phyloP scores from a whole-genome alignment of 176 grass and related monocot genomes.

The Aegilops umbellulata region DNA sequence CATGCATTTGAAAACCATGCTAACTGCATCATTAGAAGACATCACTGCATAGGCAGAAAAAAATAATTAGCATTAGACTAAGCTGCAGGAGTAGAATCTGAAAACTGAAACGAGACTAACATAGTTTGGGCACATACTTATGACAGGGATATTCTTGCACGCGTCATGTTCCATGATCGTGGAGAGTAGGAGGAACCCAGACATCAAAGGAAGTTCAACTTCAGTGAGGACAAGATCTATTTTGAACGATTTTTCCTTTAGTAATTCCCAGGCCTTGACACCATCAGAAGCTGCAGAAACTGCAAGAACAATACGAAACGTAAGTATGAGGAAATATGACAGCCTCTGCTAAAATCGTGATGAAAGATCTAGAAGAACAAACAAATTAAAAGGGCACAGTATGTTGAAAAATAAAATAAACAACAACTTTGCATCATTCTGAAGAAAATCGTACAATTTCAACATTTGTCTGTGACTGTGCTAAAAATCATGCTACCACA shows the following conservation, averaged over 20 bases:
- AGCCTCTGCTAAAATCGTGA: not conserved
- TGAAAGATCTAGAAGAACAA: not conserved
- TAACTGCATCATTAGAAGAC: slow-evolving; percentile 94
- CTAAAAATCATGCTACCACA: not conserved
- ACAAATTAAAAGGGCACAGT: not conserved
- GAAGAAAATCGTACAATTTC: not conserved
- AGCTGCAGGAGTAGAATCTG: not conserved
- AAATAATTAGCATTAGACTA: not conserved
- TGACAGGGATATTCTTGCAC: slow-evolving; percentile 95
- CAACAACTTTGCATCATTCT: not conserved
- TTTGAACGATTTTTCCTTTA: slow-evolving; percentile 85
- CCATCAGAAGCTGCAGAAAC: slow-evolving; percentile 73
- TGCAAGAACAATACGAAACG: slow-evolving; percentile 21
- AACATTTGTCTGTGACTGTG: not conserved
- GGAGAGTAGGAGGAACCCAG: slow-evolving; percentile 84
- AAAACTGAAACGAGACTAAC: not conserved
- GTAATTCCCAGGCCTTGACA: slow-evolving; percentile 78
- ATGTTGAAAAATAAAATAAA: not conserved
- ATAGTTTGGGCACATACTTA: slow-evolving; percentile 62
- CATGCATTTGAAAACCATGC: slow-evolving; percentile 99
- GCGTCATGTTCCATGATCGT: slow-evolving; percentile 92
- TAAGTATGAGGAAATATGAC: not conserved
- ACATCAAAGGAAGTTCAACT: slow-evolving; percentile 89
- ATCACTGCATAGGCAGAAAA: slow-evolving; percentile 69
- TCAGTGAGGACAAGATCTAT: slow-evolving; percentile 93